Percentiles rank a stretch among this genome's conserved stretches.
phyloP scores from a whole-genome alignment of 1,284 basidiomycete species.

The Cryptococcus floricola region DNA sequence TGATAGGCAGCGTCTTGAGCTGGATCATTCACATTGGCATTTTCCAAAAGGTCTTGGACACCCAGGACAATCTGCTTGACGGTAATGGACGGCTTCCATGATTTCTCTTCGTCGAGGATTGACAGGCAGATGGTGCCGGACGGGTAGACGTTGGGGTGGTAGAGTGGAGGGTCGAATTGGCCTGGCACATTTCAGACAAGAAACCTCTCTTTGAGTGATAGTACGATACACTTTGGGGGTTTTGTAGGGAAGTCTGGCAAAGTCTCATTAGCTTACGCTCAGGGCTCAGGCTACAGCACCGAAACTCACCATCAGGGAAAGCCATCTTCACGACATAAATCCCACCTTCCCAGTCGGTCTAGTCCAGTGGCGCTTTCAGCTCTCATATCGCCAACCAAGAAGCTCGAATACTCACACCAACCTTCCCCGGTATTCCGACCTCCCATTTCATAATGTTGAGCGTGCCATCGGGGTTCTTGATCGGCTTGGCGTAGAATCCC shows the following conservation, averaged over 20 bases:
- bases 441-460: slow-evolving; percentile 99
- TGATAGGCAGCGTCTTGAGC: slow-evolving; percentile 96
- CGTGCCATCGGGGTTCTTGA: slow-evolving; percentile 83
- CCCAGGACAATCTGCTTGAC: slow-evolving; percentile 97
- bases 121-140: slow-evolving; percentile 98
- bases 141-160: slow-evolving; percentile 98
- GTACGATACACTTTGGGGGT: slow-evolving; percentile 46
- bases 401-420: slow-evolving; percentile 57
- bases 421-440: slow-evolving; percentile 88
- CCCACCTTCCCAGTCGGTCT: slow-evolving; percentile 97
- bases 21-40: slow-evolving; percentile 91
- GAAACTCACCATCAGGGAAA: slow-evolving; percentile 82
- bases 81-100: slow-evolving; percentile 98
- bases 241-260: slow-evolving; percentile 47
- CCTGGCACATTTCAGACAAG: slow-evolving; percentile 54
- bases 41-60: slow-evolving; percentile 88
- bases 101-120: slow-evolving; percentile 97
- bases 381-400: not conserved
- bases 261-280: not conserved
- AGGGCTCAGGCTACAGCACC: not conserved
- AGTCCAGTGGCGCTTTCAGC: slow-evolving; percentile 3
- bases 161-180: slow-evolving; percentile 93
- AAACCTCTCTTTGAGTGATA: not conserved
- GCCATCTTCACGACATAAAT: slow-evolving; percentile 89
- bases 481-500: slow-evolving; percentile 95